phyloP scores from a whole-genome alignment of 2,329 filamentous ascomycete species.

The Paramyrothecium sp. region DNA sequence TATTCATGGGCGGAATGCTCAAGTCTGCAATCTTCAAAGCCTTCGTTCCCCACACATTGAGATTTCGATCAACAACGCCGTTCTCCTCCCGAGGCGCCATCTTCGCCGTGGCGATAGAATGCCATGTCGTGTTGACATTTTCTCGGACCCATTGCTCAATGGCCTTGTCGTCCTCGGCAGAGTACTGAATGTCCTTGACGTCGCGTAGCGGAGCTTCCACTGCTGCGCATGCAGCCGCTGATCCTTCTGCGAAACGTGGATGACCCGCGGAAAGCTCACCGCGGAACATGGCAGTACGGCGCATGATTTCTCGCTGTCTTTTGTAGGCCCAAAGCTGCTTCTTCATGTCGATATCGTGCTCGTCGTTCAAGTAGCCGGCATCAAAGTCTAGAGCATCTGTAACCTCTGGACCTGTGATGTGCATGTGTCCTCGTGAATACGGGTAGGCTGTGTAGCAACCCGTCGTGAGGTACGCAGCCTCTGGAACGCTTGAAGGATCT shows the following conservation, averaged over 20 bases:
- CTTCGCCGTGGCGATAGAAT: constrained; percentile 34
- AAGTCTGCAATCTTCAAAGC: constrained; percentile 26
- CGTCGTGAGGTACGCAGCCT: constrained; percentile 47
- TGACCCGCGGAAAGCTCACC: constrained; percentile 40
- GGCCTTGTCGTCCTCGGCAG: constrained; percentile 43
- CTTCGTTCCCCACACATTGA: constrained; percentile 34
- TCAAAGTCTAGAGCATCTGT: constrained; percentile 50
- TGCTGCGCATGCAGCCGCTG: constrained; percentile 28
- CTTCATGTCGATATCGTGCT: constrained; percentile 49
- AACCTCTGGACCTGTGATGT: constrained; percentile 46
- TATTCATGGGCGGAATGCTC: constrained; percentile 34
- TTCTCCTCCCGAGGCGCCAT: constrained; percentile 34
- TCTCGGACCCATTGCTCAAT: constrained; percentile 42
- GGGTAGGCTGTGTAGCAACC: constrained; percentile 58
- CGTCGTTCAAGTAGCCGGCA: constrained; percentile 45
- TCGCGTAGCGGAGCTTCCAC: constrained; percentile 4
- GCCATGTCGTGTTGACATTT: constrained; percentile 38
- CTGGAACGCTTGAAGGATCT: constrained; percentile 21
- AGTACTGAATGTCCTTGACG: constrained; percentile 42
- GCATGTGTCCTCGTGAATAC: constrained; percentile 58
- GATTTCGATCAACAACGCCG: constrained; percentile 36
- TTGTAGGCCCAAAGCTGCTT: constrained; percentile 64
- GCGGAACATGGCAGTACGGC: constrained; percentile 51
- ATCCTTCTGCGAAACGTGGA: constrained; percentile 39
- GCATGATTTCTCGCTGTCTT: constrained; percentile 57